Base-by-base conservation (phyloP, 2,329 filamentous ascomycete genomes). In the Pyrenochaeta sp. region DNA sequence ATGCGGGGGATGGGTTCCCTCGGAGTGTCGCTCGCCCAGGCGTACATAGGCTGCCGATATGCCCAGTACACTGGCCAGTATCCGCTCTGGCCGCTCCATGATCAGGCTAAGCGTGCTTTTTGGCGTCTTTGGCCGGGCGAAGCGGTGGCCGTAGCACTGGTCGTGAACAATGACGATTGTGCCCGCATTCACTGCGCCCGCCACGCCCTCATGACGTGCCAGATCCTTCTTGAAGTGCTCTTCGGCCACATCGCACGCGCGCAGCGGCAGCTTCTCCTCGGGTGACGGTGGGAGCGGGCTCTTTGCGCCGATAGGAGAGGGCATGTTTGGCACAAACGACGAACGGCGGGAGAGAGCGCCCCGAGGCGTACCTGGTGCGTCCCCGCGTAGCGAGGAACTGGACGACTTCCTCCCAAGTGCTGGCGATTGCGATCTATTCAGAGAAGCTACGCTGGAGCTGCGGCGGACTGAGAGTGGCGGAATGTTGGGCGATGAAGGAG, bases 101-200 rank as follows among this genome's bases (percentile, higher is more conserved):
- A 99, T 97, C 51, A 88, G 90, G 66, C 81, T 86, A 1, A 98
- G 82, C 14, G 85, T 84, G 39, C 80, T 83, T 66, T 89, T 89
- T 18, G 87, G 89, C 0, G 92, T 89, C 64, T 90, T 88, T 3
- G 92, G 92, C 39, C 95, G 85, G 10, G 93, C 91, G 75, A 88
- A 99, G 18, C 92, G 88, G 77, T 99, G 95, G 20, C 94, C 93
- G 73, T 98, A 99, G 76, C 94, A 97, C 47, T 90, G 88, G 78
- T 99, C 95, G 67, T 98, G 92, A 1, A 99, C 79, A 27, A 99
- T 84, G 41, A 98, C 92, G 4, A 96, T 78, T 0, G 92, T 92
- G 55, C 92, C 81, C 2, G 83, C 73, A 10, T 66, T 64, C 9
- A 66, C 68, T n/a, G 67, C 55, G 2, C 71, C 73, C 4, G 61